Percentiles rank a stretch among this genome's conserved stretches.
Conservation (phyloP, 768 basidiomycete genomes). For the Xerocomellus intermedius region DNA sequence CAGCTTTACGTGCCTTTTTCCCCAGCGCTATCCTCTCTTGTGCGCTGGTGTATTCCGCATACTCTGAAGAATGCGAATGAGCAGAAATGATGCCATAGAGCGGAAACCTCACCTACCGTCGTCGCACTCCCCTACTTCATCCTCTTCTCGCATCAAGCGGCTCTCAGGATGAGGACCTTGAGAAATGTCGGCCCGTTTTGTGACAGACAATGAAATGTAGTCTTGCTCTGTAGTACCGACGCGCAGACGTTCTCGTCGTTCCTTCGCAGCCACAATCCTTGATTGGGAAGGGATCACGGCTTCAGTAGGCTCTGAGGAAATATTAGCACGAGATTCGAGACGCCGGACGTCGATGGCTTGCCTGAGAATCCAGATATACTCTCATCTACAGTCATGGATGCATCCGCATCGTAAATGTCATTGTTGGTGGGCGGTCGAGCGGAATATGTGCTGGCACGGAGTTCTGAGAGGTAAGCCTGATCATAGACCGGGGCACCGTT, state of each 20-base stretch:
- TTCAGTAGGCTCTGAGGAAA: slow-evolving; percentile 36
- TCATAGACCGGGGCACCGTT: slow-evolving; percentile 65
- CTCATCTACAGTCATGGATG: slow-evolving; percentile 45
- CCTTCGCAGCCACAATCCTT: slow-evolving; percentile 69
- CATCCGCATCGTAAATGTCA: slow-evolving; percentile 48
- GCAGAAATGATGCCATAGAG: not conserved
- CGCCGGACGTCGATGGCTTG: slow-evolving; percentile 13
- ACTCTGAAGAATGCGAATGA: slow-evolving; percentile 48
- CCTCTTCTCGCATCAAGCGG: slow-evolving; percentile 79
- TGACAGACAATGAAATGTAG: slow-evolving; percentile 75
- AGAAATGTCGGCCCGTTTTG: slow-evolving; percentile 49
- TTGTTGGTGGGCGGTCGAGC: slow-evolving; percentile 44
- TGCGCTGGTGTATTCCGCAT: slow-evolving; percentile 83
- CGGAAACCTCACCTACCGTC: slow-evolving; percentile 57
- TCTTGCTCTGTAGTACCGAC: slow-evolving; percentile 56
- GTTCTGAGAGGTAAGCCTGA: slow-evolving; percentile 67
- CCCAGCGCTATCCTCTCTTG: slow-evolving; percentile 84
- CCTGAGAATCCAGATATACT: slow-evolving; percentile 35
- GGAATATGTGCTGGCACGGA: slow-evolving; percentile 74
- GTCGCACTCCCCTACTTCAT: slow-evolving; percentile 84
- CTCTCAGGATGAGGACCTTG: slow-evolving; percentile 85
- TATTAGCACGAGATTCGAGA: not conserved
- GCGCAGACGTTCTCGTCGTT: slow-evolving; percentile 69
- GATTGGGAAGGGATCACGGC: slow-evolving; percentile 67
- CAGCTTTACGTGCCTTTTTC: slow-evolving; percentile 74